Evolutionary conservation across 2,329 filamentous ascomycete genomes (phyloP).

Genomic region (Parasarocladium wereldwijsianum): DNA sequence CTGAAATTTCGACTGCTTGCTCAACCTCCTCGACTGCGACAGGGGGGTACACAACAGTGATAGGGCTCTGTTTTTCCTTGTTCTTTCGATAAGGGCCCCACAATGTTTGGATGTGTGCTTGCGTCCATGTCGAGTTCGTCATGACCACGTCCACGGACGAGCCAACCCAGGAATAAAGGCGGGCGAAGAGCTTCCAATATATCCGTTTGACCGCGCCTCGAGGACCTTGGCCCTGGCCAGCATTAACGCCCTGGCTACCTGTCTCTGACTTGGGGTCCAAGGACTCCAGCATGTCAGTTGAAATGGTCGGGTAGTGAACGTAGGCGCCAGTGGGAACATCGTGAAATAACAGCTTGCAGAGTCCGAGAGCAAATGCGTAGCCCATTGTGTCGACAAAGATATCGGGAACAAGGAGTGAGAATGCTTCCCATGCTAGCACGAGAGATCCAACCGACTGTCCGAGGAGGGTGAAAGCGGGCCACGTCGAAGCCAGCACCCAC

Average conservation of each 20-base stretch:
- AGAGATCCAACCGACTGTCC: slow-evolving; percentile 89
- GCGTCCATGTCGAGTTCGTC: slow-evolving; percentile 95
- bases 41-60: slow-evolving; percentile 76
- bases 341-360: slow-evolving; percentile 71
- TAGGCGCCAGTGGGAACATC: slow-evolving; percentile 77
- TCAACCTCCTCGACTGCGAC: slow-evolving; percentile 80
- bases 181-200: slow-evolving; percentile 82
- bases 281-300: slow-evolving; percentile 88
- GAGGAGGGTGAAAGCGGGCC: slow-evolving; percentile 82
- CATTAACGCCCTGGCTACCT: slow-evolving; percentile 61
- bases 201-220: slow-evolving; percentile 57
- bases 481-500: slow-evolving; percentile 75
- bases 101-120: slow-evolving; percentile 62
- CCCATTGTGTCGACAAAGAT: slow-evolving; percentile 97
- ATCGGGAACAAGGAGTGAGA: slow-evolving; percentile 82
- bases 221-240: slow-evolving; percentile 61
- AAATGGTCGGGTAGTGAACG: slow-evolving; percentile 96
- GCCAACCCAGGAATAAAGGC: slow-evolving; percentile 69
- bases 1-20: slow-evolving; percentile 55
- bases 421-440: slow-evolving; percentile 79
- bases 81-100: slow-evolving; percentile 46
- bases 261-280: slow-evolving; percentile 47
- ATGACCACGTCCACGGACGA: slow-evolving; percentile 82
- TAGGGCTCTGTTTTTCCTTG: slow-evolving; percentile 33
- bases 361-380: slow-evolving; percentile 77